Base-by-base conservation (phyloP, 2,329 filamentous ascomycete genomes). In the Polytolypa hystricis region DNA sequence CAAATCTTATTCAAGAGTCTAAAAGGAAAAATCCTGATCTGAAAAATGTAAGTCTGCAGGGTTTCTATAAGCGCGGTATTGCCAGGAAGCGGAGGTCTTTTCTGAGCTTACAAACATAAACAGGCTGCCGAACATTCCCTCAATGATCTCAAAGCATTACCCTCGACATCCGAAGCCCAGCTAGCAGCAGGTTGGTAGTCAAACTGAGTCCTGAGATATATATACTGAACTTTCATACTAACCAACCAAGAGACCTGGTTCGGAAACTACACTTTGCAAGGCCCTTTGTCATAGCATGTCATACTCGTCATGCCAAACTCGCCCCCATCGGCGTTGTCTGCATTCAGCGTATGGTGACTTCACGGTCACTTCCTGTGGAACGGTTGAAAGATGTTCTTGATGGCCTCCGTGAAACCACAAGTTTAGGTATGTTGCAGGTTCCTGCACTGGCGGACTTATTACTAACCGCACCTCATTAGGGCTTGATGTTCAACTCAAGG, bases 1-100 rank as follows among this genome's bases (percentile, higher is more conserved):
- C 81, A 54, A 93, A 84, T 65, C 76, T 95, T 58, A 81, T 94
- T 52, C 84, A 93, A 61, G 91, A 98, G 67, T 91, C 87, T 57
- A 96, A 93, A 64, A 77, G 89, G 53, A 96, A 93, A 64, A 81
- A 95, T 60, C 77, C 81, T 49, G 91, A 96, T 52, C 70, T 98
- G 36, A 78, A 83, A 66, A 83, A 82, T 71, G 71, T 60, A 39
- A 49, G 46, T 28, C 42, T 28, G 31, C 37, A n/a, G 21, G n/a
- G 7, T 19, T 28, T 35, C 18, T 35, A 38, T 30, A 21, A 26
- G 2, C 10, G 20, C 11, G 30, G 30, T 41, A 21, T 34, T 42
- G 41, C 28, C n/a, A n/a, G n/a, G n/a, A n/a, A n/a, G n/a, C n/a
- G n/a, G 11, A 15, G n/a, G 12, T 19, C 16, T 37, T 23, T 20